Evolutionary conservation across 2,329 filamentous ascomycete genomes (phyloP).

Genomic region (Sclerotinia sclerotiorum): DNA sequence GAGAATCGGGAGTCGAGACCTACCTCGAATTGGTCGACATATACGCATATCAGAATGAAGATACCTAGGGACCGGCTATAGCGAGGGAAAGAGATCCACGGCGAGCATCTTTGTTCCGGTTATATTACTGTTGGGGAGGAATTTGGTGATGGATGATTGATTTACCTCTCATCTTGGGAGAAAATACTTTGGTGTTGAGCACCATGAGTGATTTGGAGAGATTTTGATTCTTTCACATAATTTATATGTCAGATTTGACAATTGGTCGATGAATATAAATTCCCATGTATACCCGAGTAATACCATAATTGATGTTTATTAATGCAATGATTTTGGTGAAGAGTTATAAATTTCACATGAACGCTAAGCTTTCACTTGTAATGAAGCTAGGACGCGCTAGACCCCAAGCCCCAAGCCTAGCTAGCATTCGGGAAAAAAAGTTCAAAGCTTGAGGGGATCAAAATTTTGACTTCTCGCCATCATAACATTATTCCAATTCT

Average conservation of each 20-base stretch:
- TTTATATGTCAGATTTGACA: background rate
- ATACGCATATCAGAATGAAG: background rate
- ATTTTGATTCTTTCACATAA: background rate
- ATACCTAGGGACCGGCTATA: background rate
- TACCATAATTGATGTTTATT: conserved; percentile 6
- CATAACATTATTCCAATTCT: background rate
- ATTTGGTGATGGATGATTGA: background rate
- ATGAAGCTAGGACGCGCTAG: conserved; percentile 8
- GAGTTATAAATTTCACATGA: conserved; percentile 6
- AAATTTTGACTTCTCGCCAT: background rate
- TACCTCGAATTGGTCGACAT: background rate
- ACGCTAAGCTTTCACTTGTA: conserved; percentile 7
- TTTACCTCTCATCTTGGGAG: background rate
- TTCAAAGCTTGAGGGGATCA: conserved; percentile 2
- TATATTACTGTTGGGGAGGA: background rate
- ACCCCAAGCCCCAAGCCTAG: background rate
- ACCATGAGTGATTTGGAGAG: background rate
- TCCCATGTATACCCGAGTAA: background rate
- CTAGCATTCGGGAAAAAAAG: conserved; percentile 7
- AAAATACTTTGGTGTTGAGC: background rate
- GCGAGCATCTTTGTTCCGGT: background rate
- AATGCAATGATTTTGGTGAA: conserved; percentile 10
- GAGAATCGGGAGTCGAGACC: background rate
- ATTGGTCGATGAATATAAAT: background rate
- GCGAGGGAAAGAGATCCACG: background rate